Conservation (phyloP, 1,139 yeast genomes). For the Geotrichum aggregatum region DNA sequence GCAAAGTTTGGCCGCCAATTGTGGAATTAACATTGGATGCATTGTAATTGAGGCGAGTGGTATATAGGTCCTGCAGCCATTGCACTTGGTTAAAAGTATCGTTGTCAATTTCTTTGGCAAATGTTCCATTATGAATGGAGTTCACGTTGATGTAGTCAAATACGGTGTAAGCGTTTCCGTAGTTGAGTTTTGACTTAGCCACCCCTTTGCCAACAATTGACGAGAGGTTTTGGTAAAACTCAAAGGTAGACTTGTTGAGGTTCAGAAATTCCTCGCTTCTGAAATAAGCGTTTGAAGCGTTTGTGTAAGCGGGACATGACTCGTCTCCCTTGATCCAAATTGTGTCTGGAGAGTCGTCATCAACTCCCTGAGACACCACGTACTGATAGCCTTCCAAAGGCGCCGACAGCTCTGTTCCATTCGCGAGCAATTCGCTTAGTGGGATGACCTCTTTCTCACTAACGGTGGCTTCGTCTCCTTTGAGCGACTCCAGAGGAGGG, state of each 20-base stretch:
- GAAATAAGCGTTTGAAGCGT: conserved; percentile 34
- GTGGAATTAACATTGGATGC: conserved; percentile 33
- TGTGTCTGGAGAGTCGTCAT: conserved; percentile 38
- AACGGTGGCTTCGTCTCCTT: conserved; percentile 23
- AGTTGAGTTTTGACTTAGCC: conserved; percentile 36
- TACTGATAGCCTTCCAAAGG: conserved; percentile 47
- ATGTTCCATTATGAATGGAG: conserved; percentile 41
- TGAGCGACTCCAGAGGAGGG: conserved; percentile 39
- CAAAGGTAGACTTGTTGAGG: conserved; percentile 37
- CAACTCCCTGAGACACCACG: conserved; percentile 40
- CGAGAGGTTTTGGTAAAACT: conserved; percentile 39
- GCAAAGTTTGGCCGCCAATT: conserved; percentile 42
- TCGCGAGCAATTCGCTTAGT: conserved; percentile 33
- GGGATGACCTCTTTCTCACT: conserved; percentile 24
- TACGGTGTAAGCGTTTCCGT: conserved; percentile 40
- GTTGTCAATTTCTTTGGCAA: conserved; percentile 34
- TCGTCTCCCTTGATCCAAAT: conserved; percentile 44
- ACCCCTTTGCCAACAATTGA: conserved; percentile 27
- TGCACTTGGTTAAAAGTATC: conserved; percentile 36
- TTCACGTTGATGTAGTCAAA: conserved; percentile 43
- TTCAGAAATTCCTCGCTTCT: conserved; percentile 34
- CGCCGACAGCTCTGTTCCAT: conserved; percentile 40
- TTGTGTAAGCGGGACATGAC: conserved; percentile 41
- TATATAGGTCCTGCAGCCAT: conserved; percentile 40
- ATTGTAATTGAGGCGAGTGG: conserved; percentile 40